phyloP scores from a whole-genome alignment of 1,284 basidiomycete species.

The Cryptococcus jaspeensis region DNA sequence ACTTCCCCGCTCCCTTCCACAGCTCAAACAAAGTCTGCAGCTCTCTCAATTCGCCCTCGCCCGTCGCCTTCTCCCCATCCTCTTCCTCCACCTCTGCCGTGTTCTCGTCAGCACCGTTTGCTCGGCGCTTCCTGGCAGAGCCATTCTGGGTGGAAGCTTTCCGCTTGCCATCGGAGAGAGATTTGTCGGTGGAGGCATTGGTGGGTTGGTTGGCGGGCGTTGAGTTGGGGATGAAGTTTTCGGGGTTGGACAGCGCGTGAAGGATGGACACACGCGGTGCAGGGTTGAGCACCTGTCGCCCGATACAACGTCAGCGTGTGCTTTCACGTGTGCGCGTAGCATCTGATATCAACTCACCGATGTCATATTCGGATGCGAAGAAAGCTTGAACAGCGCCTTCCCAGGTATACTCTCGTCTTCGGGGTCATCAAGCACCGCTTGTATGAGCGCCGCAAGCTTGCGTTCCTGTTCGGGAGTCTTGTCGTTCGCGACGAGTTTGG shows the following conservation, averaged over 20 bases:
- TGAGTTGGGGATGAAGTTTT: neutral
- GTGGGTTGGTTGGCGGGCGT: neutral
- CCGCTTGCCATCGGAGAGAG: neutral
- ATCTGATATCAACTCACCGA: slow-evolving; percentile 1
- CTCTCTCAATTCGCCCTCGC: slow-evolving; percentile 25
- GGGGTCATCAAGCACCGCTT: slow-evolving; percentile 7
- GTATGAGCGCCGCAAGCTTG: slow-evolving; percentile 11
- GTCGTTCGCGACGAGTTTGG: slow-evolving; percentile 2
- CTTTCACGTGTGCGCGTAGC: too few species aligned
- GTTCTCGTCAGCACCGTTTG: neutral
- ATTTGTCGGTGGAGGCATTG: too few species aligned
- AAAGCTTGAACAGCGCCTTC: slow-evolving; percentile 20
- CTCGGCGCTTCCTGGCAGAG: too few species aligned
- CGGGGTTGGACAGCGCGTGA: slow-evolving; percentile 21
- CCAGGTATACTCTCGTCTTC: slow-evolving; percentile 13
- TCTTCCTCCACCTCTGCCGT: neutral
- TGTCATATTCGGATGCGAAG: slow-evolving; percentile 15
- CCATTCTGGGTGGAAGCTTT: too few species aligned
- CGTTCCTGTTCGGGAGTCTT: slow-evolving; percentile 1
- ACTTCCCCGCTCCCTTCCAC: slow-evolving; percentile 39
- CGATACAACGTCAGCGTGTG: neutral
- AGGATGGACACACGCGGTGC: slow-evolving; percentile 29
- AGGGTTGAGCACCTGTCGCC: slow-evolving; percentile 23
- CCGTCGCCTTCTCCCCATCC: neutral
- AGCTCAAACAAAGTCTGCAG: slow-evolving; percentile 35